Evolutionary conservation across 1,139 yeast species (phyloP).

Genomic region (Taphrina confusa): DNA sequence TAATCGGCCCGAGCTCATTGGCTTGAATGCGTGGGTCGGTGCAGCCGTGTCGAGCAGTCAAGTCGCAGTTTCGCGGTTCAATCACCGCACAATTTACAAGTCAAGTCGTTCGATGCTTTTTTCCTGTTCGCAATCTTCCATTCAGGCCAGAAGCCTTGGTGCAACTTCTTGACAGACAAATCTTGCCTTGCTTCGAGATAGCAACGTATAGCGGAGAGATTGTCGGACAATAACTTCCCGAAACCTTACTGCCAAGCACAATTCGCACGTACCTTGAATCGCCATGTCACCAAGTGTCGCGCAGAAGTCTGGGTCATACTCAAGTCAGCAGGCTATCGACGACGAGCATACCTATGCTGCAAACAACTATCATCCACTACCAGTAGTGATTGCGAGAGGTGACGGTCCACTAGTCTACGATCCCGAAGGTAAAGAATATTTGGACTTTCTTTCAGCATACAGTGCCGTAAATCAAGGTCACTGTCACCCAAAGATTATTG

Average conservation of each 20-base stretch:
- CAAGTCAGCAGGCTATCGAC: constrained; percentile 45
- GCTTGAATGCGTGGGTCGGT: background rate
- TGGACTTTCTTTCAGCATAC: constrained; percentile 53
- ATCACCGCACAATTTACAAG: constrained; percentile 15
- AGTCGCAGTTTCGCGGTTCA: constrained; percentile 8
- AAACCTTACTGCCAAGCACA: no score
- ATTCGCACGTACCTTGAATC: no score
- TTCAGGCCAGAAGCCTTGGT: no score
- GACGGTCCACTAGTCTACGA: constrained; percentile 96
- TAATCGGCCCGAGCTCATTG: background rate
- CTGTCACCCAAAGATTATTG: constrained; percentile 89
- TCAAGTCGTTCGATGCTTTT: background rate
- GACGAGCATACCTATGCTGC: constrained; percentile 85
- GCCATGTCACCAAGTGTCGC: constrained; percentile 32
- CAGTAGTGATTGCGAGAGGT: constrained; percentile 87
- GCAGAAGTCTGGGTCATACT: constrained; percentile 27
- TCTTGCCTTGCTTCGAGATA: no score
- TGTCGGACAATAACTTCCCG: no score
- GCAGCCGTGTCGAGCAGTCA: constrained; percentile 5
- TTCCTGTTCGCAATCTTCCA: background rate
- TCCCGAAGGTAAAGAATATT: constrained; percentile 74
- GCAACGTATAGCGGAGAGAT: no score
- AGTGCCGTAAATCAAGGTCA: constrained; percentile 99
- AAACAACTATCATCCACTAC: constrained; percentile 94
- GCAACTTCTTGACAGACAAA: no score